These are phyloP conservation scores for Gossypium australe DNA, from an alignment of 345 rosid species.

Conservation along the genomic window DNA sequence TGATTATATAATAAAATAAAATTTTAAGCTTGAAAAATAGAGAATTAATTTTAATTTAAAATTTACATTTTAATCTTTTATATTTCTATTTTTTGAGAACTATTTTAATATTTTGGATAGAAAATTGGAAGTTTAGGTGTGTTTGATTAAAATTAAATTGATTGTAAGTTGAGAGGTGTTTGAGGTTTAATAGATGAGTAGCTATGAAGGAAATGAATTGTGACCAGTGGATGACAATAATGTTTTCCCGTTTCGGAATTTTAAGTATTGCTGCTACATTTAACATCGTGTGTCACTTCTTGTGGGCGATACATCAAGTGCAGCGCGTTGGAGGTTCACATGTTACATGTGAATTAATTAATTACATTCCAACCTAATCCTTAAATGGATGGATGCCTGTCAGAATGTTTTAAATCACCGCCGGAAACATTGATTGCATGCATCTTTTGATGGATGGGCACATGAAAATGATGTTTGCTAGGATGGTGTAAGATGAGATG, in stretches of 20 bases:
- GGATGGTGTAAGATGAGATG: no score
- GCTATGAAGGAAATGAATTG: neutral
- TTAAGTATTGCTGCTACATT: neutral
- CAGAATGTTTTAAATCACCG: neutral
- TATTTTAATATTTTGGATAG: no score
- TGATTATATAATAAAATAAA: no score
- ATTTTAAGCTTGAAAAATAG: no score
- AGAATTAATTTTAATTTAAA: no score
- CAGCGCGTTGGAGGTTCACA: neutral
- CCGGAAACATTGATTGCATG: neutral
- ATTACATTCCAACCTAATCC: neutral
- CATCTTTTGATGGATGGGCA: neutral
- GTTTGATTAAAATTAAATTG: no score
- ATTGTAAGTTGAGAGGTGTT: no score
- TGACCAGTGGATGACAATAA: neutral
- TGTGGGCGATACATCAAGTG: neutral
- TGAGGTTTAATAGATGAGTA: neutral
- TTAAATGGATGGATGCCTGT: neutral
- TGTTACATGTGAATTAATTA: neutral
- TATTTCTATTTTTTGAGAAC: no score
- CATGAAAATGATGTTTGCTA: no score
- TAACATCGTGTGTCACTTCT: neutral
- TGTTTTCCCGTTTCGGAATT: neutral
- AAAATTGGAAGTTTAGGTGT: no score
- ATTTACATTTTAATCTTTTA: no score